phyloP scores from a whole-genome alignment of 1,284 basidiomycete genomes.

The Earliella scabrosa region DNA sequence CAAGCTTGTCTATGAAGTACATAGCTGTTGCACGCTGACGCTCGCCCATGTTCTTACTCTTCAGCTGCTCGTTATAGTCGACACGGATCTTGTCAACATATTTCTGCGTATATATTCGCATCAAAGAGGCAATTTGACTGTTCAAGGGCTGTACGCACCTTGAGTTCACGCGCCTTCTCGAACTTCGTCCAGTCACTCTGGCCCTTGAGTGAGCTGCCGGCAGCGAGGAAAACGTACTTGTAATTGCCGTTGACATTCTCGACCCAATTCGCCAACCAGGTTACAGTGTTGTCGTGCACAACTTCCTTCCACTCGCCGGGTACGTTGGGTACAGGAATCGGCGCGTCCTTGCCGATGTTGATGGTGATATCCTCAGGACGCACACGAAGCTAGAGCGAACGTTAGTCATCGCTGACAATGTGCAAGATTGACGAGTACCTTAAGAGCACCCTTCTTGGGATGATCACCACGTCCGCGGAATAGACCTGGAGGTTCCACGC shows the following conservation, averaged over 20 bases:
- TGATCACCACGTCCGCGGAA: conserved; percentile 99
- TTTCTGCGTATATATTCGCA: conserved; percentile 50
- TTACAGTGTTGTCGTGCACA: conserved; percentile 91
- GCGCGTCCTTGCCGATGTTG: conserved; percentile 83
- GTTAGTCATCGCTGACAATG: conserved; percentile 8
- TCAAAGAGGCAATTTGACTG: neutral
- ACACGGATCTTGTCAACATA: conserved; percentile 89
- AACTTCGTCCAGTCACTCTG: conserved; percentile 97
- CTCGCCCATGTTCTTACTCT: conserved; percentile 89
- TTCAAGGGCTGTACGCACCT: conserved; percentile 55
- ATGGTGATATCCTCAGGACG: conserved; percentile 92
- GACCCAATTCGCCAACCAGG: conserved; percentile 97
- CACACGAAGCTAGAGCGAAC: conserved; percentile 69
- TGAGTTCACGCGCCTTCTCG: conserved; percentile 93
- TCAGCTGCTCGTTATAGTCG: conserved; percentile 86
- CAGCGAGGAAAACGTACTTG: conserved; percentile 96
- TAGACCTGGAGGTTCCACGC: conserved; percentile 96
- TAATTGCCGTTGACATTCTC: conserved; percentile 92
- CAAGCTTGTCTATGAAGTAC: conserved; percentile 96
- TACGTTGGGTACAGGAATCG: conserved; percentile 84
- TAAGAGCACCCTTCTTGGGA: conserved; percentile 95
- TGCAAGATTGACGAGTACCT: conserved; percentile 54
- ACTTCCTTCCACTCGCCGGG: conserved; percentile 88
- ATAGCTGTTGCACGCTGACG: conserved; percentile 95
- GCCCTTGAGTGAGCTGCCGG: conserved; percentile 93